phyloP scores from a whole-genome alignment of 768 basidiomycete genomes.

The Mycena floridula region DNA sequence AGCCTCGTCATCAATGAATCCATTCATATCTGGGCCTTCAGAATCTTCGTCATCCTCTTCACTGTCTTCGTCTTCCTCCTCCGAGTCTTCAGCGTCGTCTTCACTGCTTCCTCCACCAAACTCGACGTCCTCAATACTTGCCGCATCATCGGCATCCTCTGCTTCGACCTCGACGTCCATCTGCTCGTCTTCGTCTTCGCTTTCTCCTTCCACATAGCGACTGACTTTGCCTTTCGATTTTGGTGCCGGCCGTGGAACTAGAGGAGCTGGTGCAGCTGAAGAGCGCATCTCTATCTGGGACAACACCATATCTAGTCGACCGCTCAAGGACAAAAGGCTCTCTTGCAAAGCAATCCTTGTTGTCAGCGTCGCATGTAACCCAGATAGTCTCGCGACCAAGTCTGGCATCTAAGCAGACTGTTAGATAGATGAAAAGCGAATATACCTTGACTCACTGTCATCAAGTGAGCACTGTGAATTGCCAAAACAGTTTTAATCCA shows the following conservation, averaged over 20 bases:
- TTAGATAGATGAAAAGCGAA: slow-evolving; percentile 1
- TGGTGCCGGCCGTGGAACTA: slow-evolving; percentile 41
- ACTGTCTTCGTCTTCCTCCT: neutral
- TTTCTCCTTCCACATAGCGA: slow-evolving; percentile 79
- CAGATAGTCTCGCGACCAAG: slow-evolving; percentile 79
- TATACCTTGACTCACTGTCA: slow-evolving; percentile 65
- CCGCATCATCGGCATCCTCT: slow-evolving; percentile 5
- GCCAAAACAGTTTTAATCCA: slow-evolving; percentile 83
- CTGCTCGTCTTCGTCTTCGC: slow-evolving; percentile 51
- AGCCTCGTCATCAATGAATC: slow-evolving; percentile 33
- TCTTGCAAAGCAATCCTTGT: slow-evolving; percentile 79
- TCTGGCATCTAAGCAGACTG: slow-evolving; percentile 76
- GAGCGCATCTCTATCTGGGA: slow-evolving; percentile 90
- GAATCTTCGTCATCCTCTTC: slow-evolving; percentile 6
- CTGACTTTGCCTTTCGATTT: slow-evolving; percentile 31
- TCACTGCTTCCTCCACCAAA: slow-evolving; percentile 6
- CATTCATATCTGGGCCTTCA: slow-evolving; percentile 20
- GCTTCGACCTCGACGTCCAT: slow-evolving; percentile 55
- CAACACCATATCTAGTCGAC: slow-evolving; percentile 88
- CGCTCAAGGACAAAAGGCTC: slow-evolving; percentile 78
- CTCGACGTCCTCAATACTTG: slow-evolving; percentile 6
- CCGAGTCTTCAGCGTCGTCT: slow-evolving; percentile 3
- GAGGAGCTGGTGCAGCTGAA: slow-evolving; percentile 55
- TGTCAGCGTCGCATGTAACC: slow-evolving; percentile 76
- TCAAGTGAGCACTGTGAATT: slow-evolving; percentile 84